These are phyloP conservation scores for Candida pini DNA, from an alignment of 805 yeast genomes.

Conservation along the genomic window DNA sequence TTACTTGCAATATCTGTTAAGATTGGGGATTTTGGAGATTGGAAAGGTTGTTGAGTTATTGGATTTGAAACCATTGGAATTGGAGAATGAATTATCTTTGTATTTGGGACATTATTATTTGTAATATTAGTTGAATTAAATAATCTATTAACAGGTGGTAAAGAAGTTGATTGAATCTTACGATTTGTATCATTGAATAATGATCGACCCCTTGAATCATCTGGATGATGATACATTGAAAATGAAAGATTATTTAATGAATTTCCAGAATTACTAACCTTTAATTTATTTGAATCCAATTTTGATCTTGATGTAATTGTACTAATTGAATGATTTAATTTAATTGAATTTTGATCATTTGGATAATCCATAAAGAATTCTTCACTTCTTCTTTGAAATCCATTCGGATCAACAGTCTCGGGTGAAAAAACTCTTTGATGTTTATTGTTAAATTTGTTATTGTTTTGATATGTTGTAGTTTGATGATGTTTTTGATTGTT, in stretches of 20 bases:
- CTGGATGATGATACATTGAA: conserved; percentile 2
- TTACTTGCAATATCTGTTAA: conserved; percentile 47
- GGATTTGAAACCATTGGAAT: conserved; percentile 10
- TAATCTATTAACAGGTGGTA: conserved; percentile 18
- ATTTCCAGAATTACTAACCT: conserved; percentile 3
- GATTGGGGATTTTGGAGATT: conserved; percentile 35
- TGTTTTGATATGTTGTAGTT: neutral
- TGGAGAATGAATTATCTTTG: conserved; percentile 9
- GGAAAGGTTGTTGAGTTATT: conserved; percentile 4
- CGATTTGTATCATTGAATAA: conserved; percentile 10
- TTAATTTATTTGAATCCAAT: conserved; percentile 17
- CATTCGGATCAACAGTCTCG: conserved; percentile 18
- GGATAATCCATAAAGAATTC: conserved; percentile 15
- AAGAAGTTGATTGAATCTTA: conserved; percentile 19
- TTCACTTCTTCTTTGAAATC: conserved; percentile 15
- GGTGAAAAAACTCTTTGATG: conserved; percentile 25
- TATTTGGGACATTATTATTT: neutral
- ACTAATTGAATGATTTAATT: conserved; percentile 23
- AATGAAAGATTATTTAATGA: neutral
- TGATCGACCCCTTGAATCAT: conserved; percentile 19
- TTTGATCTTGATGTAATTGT: conserved; percentile 23
- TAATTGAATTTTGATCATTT: conserved; percentile 23
- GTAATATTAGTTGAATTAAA: neutral
- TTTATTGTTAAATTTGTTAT: conserved; percentile 9
- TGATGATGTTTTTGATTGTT: conserved; percentile 9